Percentiles rank a stretch among this genome's conserved stretches.
Conservation (phyloP, 2,329 filamentous ascomycete species). For the Kalmusia sp. region DNA sequence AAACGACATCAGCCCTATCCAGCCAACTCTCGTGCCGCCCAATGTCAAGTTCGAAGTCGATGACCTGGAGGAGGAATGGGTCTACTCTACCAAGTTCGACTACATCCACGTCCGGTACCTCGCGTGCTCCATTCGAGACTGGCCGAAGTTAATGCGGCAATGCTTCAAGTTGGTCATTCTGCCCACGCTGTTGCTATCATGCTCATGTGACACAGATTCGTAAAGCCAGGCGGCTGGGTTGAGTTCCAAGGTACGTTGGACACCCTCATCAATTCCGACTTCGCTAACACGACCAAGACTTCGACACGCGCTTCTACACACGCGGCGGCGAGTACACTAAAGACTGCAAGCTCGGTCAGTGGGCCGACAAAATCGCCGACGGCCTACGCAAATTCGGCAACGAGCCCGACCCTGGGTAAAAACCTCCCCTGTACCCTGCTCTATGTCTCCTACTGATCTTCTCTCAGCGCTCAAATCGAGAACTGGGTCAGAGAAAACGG, state of each 20-base stretch:
- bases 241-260: conserved; percentile 24
- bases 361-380: conserved; percentile 38
- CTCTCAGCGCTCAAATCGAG: conserved; percentile 26
- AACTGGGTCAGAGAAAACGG: conserved; percentile 31
- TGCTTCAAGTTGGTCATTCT: conserved; percentile 33
- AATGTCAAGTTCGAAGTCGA: conserved; percentile 47
- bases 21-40: conserved; percentile 43
- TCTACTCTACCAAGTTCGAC: conserved; percentile 34
- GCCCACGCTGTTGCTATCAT: neutral
- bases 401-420: conserved; percentile 47
- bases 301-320: conserved; percentile 31
- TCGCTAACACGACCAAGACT: conserved; percentile 16
- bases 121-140: conserved; percentile 29
- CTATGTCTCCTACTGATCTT: neutral
- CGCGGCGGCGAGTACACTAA: conserved; percentile 20
- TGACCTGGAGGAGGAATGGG: conserved; percentile 44
- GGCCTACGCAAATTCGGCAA: conserved; percentile 49
- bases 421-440: neutral
- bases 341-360: conserved; percentile 20
- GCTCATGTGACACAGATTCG: conserved; percentile 38
- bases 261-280: neutral
- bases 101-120: conserved; percentile 33
- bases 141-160: conserved; percentile 29
- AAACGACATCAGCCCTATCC: conserved; percentile 44
- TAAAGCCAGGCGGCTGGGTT: conserved; percentile 37